phyloP scores from a whole-genome alignment of 2,329 filamentous ascomycete genomes.

The Lasiodiplodia gonubiensis region DNA sequence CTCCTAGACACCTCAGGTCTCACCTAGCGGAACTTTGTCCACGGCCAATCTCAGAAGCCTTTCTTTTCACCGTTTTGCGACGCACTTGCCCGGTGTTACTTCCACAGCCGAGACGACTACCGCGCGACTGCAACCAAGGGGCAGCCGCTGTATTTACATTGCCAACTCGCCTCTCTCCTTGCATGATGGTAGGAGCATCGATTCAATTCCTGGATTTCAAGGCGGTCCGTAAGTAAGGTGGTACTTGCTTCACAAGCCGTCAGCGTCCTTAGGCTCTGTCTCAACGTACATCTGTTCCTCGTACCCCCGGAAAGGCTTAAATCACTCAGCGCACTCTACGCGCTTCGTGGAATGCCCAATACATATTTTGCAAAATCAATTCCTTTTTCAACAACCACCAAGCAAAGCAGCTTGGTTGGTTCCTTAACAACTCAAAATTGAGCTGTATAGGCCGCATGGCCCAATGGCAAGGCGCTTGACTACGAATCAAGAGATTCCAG shows the following conservation, averaged over 20 bases:
- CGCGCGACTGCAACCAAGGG: background rate
- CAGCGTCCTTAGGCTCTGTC: no score
- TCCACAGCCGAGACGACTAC: background rate
- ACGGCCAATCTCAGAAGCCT: background rate
- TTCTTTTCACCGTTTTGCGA: background rate
- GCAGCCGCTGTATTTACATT: background rate
- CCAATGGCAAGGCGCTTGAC: constrained; percentile 65
- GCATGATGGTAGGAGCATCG: background rate
- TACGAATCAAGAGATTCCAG: constrained; percentile 56
- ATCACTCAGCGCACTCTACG: no score
- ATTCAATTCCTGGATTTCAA: background rate
- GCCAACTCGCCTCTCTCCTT: background rate
- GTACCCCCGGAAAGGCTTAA: no score
- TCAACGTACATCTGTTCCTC: no score
- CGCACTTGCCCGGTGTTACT: background rate
- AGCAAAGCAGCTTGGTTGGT: background rate
- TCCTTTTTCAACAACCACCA: background rate
- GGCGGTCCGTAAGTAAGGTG: background rate
- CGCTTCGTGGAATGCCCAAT: background rate
- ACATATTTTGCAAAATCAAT: background rate
- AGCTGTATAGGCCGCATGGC: constrained; percentile 43
- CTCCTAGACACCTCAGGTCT: background rate
- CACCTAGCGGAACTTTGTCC: background rate
- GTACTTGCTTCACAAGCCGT: background rate
- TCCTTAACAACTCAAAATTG: background rate